Base-by-base conservation (phyloP, 139 green algal species). In the Gonium pectorale region DNA sequence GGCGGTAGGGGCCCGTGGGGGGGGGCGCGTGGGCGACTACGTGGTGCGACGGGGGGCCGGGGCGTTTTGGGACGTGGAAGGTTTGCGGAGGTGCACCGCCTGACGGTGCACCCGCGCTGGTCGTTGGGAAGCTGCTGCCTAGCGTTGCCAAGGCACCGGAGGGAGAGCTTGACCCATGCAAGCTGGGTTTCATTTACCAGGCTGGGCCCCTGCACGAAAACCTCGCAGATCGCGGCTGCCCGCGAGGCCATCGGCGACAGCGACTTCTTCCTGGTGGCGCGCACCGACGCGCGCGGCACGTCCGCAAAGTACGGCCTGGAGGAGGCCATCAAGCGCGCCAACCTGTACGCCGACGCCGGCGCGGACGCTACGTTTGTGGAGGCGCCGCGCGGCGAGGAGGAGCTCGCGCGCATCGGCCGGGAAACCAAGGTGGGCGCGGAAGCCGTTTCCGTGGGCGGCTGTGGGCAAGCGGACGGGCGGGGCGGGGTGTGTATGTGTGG, bases 231-330 rank as follows among this genome's bases (percentile, higher is more conserved):
- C 9, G 86, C 88, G 9, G 94, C 94, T 33, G 94, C 94, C 1
- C 79, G 91, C 17, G 90, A 95, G 54, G 92, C 79, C 22, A 97
- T 97, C 70, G 92, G 92, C 13, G 90, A 93, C 75, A 43, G 81
- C 7, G 94, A 97, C 88, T 97, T 97, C 87, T 97, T 97, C 86
- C 87, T 97, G 29, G 89, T 97, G 38, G 94, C 94, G 2, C 87
- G 94, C 33, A 97, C 94, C 21, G 91, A 94, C 86, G 91, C 91
- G 2, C 84, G 90, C 33, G 87, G 82, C 15, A 89, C 83, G 9
- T 93, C 85, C 29, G 92, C 93, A n/a, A 96, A 95, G 86, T 89
- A 92, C 64, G 93, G 93, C 40, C 83, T 96, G 29, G 56, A 86
- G 71, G 86, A 89, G 41, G 91, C 91, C 22, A 92, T 95, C 54